Evolutionary conservation across 108 stramenopile genomes (phyloP).

Genomic region (Cyclotella cryptica): DNA sequence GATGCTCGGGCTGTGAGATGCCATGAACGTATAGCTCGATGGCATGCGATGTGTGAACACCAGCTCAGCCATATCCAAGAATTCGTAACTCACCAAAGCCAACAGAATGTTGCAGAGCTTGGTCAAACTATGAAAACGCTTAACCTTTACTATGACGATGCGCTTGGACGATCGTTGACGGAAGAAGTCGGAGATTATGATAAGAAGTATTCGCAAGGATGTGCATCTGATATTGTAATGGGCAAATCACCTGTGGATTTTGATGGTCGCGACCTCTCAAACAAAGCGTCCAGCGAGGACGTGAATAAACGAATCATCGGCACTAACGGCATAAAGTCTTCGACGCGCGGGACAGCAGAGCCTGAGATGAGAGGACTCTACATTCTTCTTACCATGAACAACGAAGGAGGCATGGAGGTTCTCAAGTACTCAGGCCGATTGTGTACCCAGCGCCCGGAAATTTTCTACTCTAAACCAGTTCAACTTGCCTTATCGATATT

Average conservation of each 20-base stretch:
- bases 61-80: conserved; percentile 87
- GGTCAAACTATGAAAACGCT: conserved; percentile 91
- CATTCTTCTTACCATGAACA: conserved; percentile 86
- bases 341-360: conserved; percentile 83
- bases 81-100: conserved; percentile 84
- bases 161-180: conserved; percentile 65
- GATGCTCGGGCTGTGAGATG: conserved; percentile 84
- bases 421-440: conserved; percentile 83
- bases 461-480: conserved; percentile 84
- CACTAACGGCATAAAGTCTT: conserved; percentile 33
- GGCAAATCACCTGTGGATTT: conserved; percentile 72
- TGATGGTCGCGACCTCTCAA: conserved; percentile 70
- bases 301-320: conserved; percentile 74
- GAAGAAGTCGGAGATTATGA: conserved; percentile 63
- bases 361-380: conserved; percentile 85
- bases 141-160: conserved; percentile 87
- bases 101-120: conserved; percentile 90
- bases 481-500: conserved; percentile 86
- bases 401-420: conserved; percentile 94
- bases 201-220: conserved; percentile 62
- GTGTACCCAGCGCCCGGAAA: conserved; percentile 64
- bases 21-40: conserved; percentile 90
- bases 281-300: conserved; percentile 41
- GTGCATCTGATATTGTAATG: conserved; percentile 66
- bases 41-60: conserved; percentile 91